Evolutionary conservation across 768 basidiomycete genomes (phyloP).

Genomic region (Suillus plorans): DNA sequence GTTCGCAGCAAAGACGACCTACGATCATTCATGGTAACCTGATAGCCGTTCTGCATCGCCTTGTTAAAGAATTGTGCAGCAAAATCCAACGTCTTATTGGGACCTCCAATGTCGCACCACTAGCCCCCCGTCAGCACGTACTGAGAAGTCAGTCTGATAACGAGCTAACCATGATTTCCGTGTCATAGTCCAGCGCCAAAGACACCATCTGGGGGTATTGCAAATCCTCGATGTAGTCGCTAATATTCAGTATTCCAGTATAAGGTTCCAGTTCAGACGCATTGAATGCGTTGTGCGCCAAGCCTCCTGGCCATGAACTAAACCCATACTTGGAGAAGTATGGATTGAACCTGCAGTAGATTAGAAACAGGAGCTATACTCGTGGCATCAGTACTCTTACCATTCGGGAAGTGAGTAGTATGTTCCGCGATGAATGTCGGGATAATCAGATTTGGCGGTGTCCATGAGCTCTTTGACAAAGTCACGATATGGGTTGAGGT

Average conservation of each 20-base stretch:
- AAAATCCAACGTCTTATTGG: slow-evolving; percentile 45
- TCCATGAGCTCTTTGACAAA: slow-evolving; percentile 50
- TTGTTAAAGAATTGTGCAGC: slow-evolving; percentile 48
- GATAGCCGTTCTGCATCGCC: slow-evolving; percentile 39
- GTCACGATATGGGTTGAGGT: slow-evolving; percentile 51
- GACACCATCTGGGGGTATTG: slow-evolving; percentile 53
- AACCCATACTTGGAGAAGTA: slow-evolving; percentile 52
- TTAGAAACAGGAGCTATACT: neutral
- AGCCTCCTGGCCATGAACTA: slow-evolving; percentile 49
- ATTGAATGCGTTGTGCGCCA: slow-evolving; percentile 53
- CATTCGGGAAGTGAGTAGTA: slow-evolving; percentile 61
- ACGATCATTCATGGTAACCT: slow-evolving; percentile 49
- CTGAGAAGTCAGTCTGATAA: neutral
- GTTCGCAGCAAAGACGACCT: slow-evolving; percentile 12
- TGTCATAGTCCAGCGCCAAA: slow-evolving; percentile 46
- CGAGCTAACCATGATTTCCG: slow-evolving; percentile 51
- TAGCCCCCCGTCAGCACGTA: slow-evolving; percentile 18
- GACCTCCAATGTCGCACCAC: slow-evolving; percentile 62
- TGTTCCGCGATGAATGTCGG: slow-evolving; percentile 51
- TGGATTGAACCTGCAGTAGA: slow-evolving; percentile 48
- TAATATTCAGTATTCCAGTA: slow-evolving; percentile 48
- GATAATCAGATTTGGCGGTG: slow-evolving; percentile 48
- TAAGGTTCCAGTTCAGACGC: slow-evolving; percentile 49
- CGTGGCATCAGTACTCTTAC: slow-evolving; percentile 21
- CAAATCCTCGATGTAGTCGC: slow-evolving; percentile 51